Evolutionary conservation across 345 rosid genomes (phyloP).

Genomic region (Acer yangbiense): DNA sequence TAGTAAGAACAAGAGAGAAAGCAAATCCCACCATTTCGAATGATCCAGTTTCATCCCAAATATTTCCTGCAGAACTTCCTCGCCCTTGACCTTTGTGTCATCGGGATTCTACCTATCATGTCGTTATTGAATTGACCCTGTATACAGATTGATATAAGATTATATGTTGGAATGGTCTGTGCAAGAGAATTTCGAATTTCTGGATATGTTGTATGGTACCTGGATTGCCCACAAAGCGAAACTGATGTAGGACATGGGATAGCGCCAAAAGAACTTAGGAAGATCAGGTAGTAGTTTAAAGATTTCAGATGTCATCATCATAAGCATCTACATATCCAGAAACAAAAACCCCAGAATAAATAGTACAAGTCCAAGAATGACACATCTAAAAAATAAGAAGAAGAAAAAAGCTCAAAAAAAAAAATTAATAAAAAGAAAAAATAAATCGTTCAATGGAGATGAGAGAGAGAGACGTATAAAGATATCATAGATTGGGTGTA

Average conservation of each 20-base stretch:
- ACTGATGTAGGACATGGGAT: constrained; percentile 43
- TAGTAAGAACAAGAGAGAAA: constrained; percentile 30
- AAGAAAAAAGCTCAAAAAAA: no score
- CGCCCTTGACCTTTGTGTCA: constrained; percentile 40
- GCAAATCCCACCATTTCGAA: constrained; percentile 46
- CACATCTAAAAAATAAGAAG: no score
- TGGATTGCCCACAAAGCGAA: constrained; percentile 44
- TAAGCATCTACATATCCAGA: constrained; percentile 24
- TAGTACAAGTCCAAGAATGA: no score
- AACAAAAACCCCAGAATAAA: not conserved
- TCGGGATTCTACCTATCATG: constrained; percentile 39
- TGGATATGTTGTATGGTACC: constrained; percentile 20
- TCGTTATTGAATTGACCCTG: constrained; percentile 54
- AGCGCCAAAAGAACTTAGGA: constrained; percentile 48
- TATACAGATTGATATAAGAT: not conserved
- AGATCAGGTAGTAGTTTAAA: constrained; percentile 30
- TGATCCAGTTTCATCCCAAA: constrained; percentile 32
- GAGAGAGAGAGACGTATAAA: no score
- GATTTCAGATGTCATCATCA: constrained; percentile 35
- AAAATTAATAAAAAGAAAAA: no score
- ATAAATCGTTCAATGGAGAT: no score
- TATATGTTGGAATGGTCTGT: no score
- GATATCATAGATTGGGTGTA: no score
- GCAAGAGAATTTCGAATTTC: no score
- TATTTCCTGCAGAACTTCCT: constrained; percentile 24